Conservation (phyloP, 1,139 yeast species). For the Hansenula sp. region DNA sequence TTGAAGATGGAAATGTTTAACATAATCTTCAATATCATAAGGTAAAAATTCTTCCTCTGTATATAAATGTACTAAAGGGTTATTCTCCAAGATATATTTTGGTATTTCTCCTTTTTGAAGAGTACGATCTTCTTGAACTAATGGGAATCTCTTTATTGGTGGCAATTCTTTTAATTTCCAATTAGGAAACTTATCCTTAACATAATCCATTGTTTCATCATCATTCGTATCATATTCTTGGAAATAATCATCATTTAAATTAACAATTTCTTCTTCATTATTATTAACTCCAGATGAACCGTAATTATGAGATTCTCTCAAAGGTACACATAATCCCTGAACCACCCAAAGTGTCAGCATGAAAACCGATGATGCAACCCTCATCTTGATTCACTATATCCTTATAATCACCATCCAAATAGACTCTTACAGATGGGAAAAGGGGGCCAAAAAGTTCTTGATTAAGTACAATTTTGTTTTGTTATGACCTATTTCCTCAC, state of each 20-base stretch:
- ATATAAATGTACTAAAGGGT: conserved; percentile 82
- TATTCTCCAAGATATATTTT: conserved; percentile 61
- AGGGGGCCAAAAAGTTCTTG: no score
- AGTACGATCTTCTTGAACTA: conserved; percentile 21
- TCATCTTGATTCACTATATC: no score
- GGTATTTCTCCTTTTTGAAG: conserved; percentile 63
- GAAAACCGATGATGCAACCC: no score
- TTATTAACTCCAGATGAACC: neutral
- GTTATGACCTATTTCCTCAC: neutral
- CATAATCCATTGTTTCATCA: conserved; percentile 5
- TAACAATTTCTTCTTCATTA: neutral
- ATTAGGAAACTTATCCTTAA: conserved; percentile 1
- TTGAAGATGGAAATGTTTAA: conserved; percentile 52
- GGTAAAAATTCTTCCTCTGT: conserved; percentile 89
- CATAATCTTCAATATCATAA: conserved; percentile 69
- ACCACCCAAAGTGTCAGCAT: neutral
- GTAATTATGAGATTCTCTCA: neutral
- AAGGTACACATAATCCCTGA: neutral
- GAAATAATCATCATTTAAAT: conserved; percentile 11
- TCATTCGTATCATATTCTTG: conserved; percentile 8
- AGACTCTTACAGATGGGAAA: no score
- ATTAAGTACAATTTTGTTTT: no score
- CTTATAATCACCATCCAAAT: no score
- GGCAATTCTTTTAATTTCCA: conserved; percentile 12
- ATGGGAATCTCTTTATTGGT: conserved; percentile 22